A percentile compares a stretch with the other conserved stretches of the same genome.
phyloP scores from a whole-genome alignment of 1,284 basidiomycete species.

The Naganishia sp. region DNA sequence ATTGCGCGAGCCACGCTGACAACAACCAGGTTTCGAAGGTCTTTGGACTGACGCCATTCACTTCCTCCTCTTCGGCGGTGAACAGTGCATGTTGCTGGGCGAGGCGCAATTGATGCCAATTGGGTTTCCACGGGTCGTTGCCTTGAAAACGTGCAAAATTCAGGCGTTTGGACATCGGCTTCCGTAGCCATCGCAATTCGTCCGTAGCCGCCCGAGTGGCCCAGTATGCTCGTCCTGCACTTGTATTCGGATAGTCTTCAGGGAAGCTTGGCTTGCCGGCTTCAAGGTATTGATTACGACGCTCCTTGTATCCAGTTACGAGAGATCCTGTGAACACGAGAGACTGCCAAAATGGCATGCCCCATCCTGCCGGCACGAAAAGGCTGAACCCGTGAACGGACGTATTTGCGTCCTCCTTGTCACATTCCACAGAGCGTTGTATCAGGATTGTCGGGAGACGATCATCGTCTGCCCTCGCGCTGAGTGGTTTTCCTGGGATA shows the following conservation, averaged over 20 bases:
- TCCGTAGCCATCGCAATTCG: constrained; percentile 68
- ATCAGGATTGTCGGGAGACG: constrained; percentile 77
- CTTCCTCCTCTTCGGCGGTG: constrained; percentile 6
- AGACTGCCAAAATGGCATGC: constrained; percentile 80
- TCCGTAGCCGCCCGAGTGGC: constrained; percentile 58
- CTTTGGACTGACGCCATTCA: constrained; percentile 8
- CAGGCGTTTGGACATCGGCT: constrained; percentile 78
- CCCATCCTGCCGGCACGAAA: constrained; percentile 80
- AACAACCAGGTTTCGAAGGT: constrained; percentile 22
- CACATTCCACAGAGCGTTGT: constrained; percentile 65
- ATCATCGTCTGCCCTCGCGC: constrained; percentile 69
- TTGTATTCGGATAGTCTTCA: constrained; percentile 69
- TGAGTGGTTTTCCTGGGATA: constrained; percentile 72
- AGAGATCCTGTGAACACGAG: constrained; percentile 76
- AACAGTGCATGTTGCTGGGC: neutral
- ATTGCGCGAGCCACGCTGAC: constrained; percentile 8
- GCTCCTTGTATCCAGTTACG: constrained; percentile 76
- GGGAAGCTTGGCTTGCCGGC: constrained; percentile 73
- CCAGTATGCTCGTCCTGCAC: constrained; percentile 61
- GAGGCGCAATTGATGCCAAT: constrained; percentile 66
- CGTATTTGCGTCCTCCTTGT: constrained; percentile 36
- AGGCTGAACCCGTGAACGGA: constrained; percentile 78
- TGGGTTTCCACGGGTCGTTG: constrained; percentile 69
- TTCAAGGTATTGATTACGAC: constrained; percentile 74
- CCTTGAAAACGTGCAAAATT: constrained; percentile 70